phyloP scores from a whole-genome alignment of 352 stramenopile genomes.

The Pythium aphanidermatum region DNA sequence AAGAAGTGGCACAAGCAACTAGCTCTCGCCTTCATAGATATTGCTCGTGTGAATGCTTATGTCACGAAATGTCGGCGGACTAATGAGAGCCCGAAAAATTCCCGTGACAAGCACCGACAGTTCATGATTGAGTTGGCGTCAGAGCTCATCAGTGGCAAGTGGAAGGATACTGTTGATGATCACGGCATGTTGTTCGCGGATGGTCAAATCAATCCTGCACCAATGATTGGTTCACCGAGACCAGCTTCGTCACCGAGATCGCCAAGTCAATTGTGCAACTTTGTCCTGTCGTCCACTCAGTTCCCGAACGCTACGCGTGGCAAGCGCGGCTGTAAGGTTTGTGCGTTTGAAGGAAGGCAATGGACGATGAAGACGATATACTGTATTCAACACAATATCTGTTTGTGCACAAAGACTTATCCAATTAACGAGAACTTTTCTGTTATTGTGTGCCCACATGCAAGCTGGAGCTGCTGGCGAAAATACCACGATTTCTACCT shows the following conservation, averaged over 20 bases:
- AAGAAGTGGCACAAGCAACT: constrained; percentile 33
- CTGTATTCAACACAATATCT: constrained; percentile 9
- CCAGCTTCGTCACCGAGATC: no score
- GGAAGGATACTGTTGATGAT: constrained; percentile 14
- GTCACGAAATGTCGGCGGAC: constrained; percentile 7
- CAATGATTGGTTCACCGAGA: no score
- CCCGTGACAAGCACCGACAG: constrained; percentile 13
- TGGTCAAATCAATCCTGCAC: no score
- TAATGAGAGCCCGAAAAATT: neutral
- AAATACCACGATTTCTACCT: constrained; percentile 11
- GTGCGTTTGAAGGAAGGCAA: no score
- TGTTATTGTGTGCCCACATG: constrained; percentile 2
- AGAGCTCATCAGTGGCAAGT: constrained; percentile 19
- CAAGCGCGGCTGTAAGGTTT: no score
- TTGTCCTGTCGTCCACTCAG: no score
- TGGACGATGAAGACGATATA: constrained; percentile 10
- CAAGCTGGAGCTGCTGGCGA: constrained; percentile 5
- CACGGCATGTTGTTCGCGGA: no score
- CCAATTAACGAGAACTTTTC: neutral
- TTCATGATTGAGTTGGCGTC: constrained; percentile 14
- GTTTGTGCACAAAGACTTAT: constrained; percentile 6
- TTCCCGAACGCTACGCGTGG: no score
- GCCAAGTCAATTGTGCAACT: no score
- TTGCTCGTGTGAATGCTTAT: constrained; percentile 21
- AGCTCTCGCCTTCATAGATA: constrained; percentile 16